These are phyloP conservation scores for Cryphonectria naterciae DNA, from an alignment of 2,329 filamentous ascomycete genomes.

Conservation along the genomic window DNA sequence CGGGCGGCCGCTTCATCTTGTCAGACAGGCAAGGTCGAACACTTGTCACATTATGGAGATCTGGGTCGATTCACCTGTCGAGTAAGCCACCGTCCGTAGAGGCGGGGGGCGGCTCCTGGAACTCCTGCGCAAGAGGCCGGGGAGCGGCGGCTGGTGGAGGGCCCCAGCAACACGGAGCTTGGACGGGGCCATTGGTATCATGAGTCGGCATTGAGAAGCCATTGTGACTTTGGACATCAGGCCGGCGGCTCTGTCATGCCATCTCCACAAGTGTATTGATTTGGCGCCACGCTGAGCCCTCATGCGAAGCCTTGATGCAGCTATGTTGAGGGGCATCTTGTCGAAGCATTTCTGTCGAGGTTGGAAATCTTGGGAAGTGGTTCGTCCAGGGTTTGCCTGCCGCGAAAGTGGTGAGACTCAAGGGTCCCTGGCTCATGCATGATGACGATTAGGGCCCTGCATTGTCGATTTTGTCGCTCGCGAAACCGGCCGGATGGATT, in stretches of 20 bases:
- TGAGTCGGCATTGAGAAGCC: constrained; percentile 26
- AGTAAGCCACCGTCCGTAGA: constrained; percentile 21
- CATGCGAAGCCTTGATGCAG: background rate
- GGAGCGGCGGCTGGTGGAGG: constrained; percentile 8
- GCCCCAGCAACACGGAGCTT: constrained; percentile 9
- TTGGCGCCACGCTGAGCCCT: background rate
- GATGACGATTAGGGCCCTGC: constrained; percentile 10
- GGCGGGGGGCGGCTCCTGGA: background rate
- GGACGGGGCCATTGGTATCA: constrained; percentile 15
- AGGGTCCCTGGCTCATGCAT: constrained; percentile 13
- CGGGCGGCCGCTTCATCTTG: constrained; percentile 31
- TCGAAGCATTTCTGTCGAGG: background rate
- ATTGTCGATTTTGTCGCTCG: background rate
- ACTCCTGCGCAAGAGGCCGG: constrained; percentile 11
- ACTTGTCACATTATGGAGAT: background rate
- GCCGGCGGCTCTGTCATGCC: constrained; percentile 17
- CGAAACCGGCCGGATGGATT: constrained; percentile 2
- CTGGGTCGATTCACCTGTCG: constrained; percentile 28
- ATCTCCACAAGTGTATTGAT: constrained; percentile 10
- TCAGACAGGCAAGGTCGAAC: constrained; percentile 22
- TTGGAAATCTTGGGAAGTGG: background rate
- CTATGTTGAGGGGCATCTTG: background rate
- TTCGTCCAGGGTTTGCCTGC: constrained; percentile 1
- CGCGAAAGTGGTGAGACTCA: background rate
- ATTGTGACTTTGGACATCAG: constrained; percentile 16